A percentile compares a stretch with the other conserved stretches of the same genome.
Conservation (phyloP, 2,329 filamentous ascomycete genomes). For the Cladosporium sp. region DNA sequence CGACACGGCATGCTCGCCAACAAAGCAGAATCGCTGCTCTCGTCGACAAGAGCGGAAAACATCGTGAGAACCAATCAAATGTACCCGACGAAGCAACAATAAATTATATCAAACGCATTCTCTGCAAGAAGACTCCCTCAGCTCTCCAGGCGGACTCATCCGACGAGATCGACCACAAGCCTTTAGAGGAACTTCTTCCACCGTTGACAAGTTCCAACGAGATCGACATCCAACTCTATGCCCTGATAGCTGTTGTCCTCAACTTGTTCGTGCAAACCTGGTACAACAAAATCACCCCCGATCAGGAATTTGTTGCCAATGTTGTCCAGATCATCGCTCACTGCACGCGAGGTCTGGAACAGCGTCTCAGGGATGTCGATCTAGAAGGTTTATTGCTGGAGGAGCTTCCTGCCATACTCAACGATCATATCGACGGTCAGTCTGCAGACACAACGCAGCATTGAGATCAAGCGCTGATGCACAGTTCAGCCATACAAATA, state of each 20-base stretch:
- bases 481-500: slow-evolving; percentile 26
- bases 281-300: slow-evolving; percentile 90
- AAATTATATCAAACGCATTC: slow-evolving; percentile 75
- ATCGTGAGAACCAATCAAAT: neutral
- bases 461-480: neutral
- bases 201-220: slow-evolving; percentile 93
- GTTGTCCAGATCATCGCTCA: slow-evolving; percentile 89
- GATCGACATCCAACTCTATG: slow-evolving; percentile 90
- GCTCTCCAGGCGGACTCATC: slow-evolving; percentile 10
- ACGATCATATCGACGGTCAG: slow-evolving; percentile 76
- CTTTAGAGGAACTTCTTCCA: slow-evolving; percentile 80
- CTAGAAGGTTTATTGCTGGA: slow-evolving; percentile 80
- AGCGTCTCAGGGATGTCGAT: slow-evolving; percentile 79
- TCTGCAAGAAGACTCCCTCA: slow-evolving; percentile 65
- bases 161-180: slow-evolving; percentile 45
- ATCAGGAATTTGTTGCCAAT: slow-evolving; percentile 84
- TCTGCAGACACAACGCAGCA: slow-evolving; percentile 3
- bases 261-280: slow-evolving; percentile 88
- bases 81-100: slow-evolving; percentile 72
- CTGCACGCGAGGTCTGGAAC: slow-evolving; percentile 82
- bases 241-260: slow-evolving; percentile 83
- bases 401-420: slow-evolving; percentile 79
- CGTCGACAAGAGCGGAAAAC: neutral
- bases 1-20: slow-evolving; percentile 20
- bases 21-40: slow-evolving; percentile 10